Evolutionary conservation across 495 filamentous ascomycete species (phyloP).

Genomic region (Margaritispora aquatica): DNA sequence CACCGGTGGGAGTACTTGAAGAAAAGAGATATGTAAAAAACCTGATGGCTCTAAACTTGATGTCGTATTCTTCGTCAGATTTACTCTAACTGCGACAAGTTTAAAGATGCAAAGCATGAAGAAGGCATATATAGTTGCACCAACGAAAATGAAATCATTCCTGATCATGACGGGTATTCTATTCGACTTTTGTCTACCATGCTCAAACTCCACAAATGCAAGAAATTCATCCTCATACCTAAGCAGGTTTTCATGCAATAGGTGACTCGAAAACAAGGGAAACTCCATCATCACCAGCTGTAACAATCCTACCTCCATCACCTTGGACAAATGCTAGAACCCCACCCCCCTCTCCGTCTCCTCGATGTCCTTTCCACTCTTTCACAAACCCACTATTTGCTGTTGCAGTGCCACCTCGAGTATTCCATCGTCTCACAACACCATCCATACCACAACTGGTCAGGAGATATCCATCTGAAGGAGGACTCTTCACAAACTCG

Average conservation of each 20-base stretch:
- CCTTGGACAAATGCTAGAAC: constrained; percentile 84
- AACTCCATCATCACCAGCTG: constrained; percentile 82
- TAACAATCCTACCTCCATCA: constrained; percentile 67
- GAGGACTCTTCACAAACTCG: constrained; percentile 62
- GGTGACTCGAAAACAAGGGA: constrained; percentile 57
- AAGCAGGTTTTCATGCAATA: not conserved
- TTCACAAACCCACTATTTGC: constrained; percentile 55
- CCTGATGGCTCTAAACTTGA: not conserved
- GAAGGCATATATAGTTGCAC: not conserved
- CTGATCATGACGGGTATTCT: constrained; percentile 13
- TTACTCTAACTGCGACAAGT: not conserved
- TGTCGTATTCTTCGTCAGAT: not conserved
- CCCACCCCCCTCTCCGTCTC: constrained; percentile 76
- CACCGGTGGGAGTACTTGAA: not conserved
- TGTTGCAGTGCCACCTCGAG: constrained; percentile 65
- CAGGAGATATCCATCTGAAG: constrained; percentile 50
- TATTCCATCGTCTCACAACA: constrained; percentile 80
- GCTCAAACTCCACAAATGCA: constrained; percentile 18
- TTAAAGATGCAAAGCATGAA: not conserved
- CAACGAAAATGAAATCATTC: not conserved
- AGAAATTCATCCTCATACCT: not conserved
- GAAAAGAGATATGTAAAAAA: not conserved
- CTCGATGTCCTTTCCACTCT: constrained; percentile 80
- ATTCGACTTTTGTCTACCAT: constrained; percentile 4
- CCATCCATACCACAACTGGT: constrained; percentile 85